These are phyloP conservation scores for Syzygium grande DNA, from an alignment of 345 rosid species.

Conservation along the genomic window DNA sequence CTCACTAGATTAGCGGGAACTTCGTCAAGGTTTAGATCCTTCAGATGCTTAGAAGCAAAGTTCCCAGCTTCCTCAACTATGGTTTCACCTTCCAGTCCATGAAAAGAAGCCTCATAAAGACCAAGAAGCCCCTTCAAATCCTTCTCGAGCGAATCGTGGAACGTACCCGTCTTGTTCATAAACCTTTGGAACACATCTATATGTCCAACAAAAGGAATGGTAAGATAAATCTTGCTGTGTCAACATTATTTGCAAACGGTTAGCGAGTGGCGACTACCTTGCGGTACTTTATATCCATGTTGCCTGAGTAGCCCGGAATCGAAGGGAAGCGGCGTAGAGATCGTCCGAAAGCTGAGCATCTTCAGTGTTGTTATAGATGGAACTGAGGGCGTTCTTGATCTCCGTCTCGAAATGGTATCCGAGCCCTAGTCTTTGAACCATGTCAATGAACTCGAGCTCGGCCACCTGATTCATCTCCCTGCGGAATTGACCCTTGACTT, in stretches of 20 bases:
- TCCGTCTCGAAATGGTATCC: constrained; percentile 5
- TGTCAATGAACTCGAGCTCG: constrained; percentile 8
- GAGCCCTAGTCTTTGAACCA: constrained; percentile 10
- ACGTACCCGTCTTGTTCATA: background rate
- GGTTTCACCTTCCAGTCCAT: constrained; percentile 5
- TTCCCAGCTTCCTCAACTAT: constrained; percentile 3
- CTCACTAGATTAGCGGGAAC: background rate
- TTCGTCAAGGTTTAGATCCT: background rate
- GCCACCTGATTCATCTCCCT: background rate
- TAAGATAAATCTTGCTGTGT: background rate
- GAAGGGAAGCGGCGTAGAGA: background rate
- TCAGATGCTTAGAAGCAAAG: background rate
- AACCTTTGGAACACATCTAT: constrained; percentile 7
- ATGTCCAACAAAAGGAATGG: background rate
- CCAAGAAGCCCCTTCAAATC: constrained; percentile 11
- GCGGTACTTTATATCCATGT: constrained; percentile 3
- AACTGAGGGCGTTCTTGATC: background rate
- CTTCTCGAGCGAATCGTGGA: background rate
- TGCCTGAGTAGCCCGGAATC: constrained; percentile 13
- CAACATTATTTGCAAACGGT: too few relatives aligned
- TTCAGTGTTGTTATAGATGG: background rate
- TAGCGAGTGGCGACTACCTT: background rate
- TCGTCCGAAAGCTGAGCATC: background rate
- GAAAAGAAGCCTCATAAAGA: constrained; percentile 17
- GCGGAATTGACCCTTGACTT: background rate